Percentiles rank a stretch among this genome's conserved stretches.
phyloP scores from a whole-genome alignment of 2,329 filamentous ascomycete genomes.

The Colletotrichum sp. region DNA sequence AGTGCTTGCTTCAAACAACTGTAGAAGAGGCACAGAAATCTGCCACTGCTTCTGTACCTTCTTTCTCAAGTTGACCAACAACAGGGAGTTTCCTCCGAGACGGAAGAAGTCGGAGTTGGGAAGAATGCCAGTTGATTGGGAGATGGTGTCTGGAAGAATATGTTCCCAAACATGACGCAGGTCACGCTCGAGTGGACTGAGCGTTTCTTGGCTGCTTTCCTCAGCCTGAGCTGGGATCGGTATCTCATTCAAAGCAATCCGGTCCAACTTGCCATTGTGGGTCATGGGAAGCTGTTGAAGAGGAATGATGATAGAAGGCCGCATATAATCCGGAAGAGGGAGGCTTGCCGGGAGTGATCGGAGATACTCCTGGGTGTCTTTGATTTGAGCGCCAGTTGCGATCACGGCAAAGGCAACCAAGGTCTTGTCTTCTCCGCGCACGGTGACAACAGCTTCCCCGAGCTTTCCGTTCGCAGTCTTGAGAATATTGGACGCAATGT shows the following conservation, averaged over 20 bases:
- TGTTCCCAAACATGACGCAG: conserved; percentile 21
- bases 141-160: conserved; percentile 25
- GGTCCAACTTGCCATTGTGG: conserved; percentile 35
- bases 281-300: conserved; percentile 33
- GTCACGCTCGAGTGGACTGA: background rate
- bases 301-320: conserved; percentile 30
- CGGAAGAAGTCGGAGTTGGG: conserved; percentile 42
- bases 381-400: background rate
- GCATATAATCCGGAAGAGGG: conserved; percentile 38
- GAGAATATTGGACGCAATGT: conserved; percentile 34
- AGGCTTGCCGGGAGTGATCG: conserved; percentile 20
- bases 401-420: conserved; percentile 34
- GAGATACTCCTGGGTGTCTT: conserved; percentile 11
- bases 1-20: conserved; percentile 41
- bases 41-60: conserved; percentile 36
- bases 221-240: conserved; percentile 21
- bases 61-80: conserved; percentile 41
- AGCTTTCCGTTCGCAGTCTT: conserved; percentile 21
- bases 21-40: conserved; percentile 32
- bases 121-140: conserved; percentile 20
- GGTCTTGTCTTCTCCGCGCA: conserved; percentile 23
- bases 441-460: conserved; percentile 25
- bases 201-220: background rate
- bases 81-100: conserved; percentile 45
- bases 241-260: conserved; percentile 27